Evolutionary conservation across 768 basidiomycete genomes (phyloP), one percentile per base, ranked within the genome.

Genomic region (Mycena latifolia): DNA sequence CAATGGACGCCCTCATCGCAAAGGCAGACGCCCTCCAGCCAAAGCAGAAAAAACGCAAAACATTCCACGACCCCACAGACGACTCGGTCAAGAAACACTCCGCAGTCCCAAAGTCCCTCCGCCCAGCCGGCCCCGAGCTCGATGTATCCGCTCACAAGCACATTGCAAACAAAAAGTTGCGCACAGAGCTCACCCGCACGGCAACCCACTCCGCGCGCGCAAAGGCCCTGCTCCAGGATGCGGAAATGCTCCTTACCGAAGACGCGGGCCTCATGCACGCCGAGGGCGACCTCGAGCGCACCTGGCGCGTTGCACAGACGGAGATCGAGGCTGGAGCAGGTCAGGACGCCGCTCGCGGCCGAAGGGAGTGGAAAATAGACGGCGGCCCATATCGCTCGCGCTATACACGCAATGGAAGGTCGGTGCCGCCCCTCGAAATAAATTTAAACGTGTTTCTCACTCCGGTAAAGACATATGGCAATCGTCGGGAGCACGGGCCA

Each of bases 401-500:
- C 70, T 98, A 96, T 80, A 94, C 95, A 24, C 82, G 92, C 71
- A 97, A 99, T 74, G 98, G 98, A 70, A 84, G 95, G 93, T 94
- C 52, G 73, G 87, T 81, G 62, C 43, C 61, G 28, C 8, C 11
- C 5, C 20, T 5, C 15, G 7, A 48, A 31, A 29, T 35, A 33
- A 25, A 28, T 63, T 24, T 45, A 5, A 33, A 20, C 35, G 33
- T 14, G 33, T 35, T 35, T 35, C 33, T 35, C 14, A 35, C 14
- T 35, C 8, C 24, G 15, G 15, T 18, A 39, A 12, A 94, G 96
- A 76, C 91, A 97, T 77, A 76, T 98, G 58, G 96, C 95, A 0
- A 89, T 98, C 68, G 93, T 88, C 0, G 95, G 95, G 6, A 85
- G 84, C 15, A 84, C 82, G 35, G 96, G 98, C 0, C 95, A 98